Percentiles rank a stretch among this genome's conserved stretches.
Conservation (phyloP, 208 protist species). For the Plasmodiophora brassicae region DNA sequence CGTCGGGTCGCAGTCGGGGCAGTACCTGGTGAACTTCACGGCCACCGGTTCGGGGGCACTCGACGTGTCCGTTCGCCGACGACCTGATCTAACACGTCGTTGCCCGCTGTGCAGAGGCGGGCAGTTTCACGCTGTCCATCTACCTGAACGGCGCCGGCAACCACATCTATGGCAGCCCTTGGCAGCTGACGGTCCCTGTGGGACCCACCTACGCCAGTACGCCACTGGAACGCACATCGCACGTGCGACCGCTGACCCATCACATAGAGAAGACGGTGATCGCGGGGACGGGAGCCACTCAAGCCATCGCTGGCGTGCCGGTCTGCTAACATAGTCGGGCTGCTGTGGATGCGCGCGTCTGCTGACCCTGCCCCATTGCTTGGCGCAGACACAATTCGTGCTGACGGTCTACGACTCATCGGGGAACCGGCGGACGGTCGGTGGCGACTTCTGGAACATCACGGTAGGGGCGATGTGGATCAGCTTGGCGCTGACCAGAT, state of each 20-base stretch:
- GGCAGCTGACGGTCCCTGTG: not conserved
- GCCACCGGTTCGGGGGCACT: not conserved
- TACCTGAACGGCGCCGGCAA: not conserved
- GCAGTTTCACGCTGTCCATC: not conserved
- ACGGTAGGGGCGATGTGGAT: too few relatives aligned
- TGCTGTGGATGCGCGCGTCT: too few relatives aligned
- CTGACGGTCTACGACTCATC: slow-evolving; percentile 3
- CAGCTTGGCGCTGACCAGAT: too few relatives aligned
- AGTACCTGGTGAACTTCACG: not conserved
- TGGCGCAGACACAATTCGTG: not conserved
- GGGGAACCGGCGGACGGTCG: not conserved
- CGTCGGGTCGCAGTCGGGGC: not conserved
- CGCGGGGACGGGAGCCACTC: not conserved
- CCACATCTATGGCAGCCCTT: slow-evolving; percentile 9
- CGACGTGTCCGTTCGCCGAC: too few relatives aligned
- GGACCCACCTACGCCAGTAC: not conserved
- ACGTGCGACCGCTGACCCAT: too few relatives aligned
- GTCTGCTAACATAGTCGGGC: too few relatives aligned
- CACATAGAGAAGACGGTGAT: not conserved
- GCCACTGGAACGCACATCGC: too few relatives aligned
- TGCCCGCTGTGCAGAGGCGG: not conserved
- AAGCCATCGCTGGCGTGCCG: not conserved
- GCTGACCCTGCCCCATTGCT: not conserved
- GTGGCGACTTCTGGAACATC: not conserved
- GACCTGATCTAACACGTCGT: too few relatives aligned